Conservation (phyloP, 495 filamentous ascomycete genomes). For the Neurospora hispaniola region DNA sequence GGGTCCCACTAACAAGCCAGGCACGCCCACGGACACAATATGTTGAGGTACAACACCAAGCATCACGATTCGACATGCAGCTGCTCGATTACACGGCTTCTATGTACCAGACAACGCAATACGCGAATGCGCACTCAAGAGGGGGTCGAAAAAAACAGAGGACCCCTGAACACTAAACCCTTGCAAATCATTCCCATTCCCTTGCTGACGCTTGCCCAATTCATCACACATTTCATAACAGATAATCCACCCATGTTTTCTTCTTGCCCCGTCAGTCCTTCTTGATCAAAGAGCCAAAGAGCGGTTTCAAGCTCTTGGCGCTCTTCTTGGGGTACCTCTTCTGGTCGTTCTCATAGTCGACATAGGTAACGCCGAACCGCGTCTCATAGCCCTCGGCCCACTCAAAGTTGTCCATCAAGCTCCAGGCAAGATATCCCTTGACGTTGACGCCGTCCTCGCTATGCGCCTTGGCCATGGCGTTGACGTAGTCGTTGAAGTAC, state of each 20-base stretch:
- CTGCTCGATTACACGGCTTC: not conserved
- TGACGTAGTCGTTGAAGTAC: conserved; percentile 65
- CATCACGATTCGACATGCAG: not conserved
- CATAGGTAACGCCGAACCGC: conserved; percentile 69
- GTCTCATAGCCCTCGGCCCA: conserved; percentile 77
- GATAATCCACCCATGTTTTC: conserved; percentile 1
- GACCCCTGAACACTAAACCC: not conserved
- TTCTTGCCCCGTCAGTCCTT: conserved; percentile 21
- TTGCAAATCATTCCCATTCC: not conserved
- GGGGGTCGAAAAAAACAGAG: not conserved
- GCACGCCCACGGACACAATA: not conserved
- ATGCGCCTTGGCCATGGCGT: conserved; percentile 57
- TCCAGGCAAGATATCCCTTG: conserved; percentile 60
- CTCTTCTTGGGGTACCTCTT: conserved; percentile 73
- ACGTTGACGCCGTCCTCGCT: conserved; percentile 60
- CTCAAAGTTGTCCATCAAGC: conserved; percentile 64
- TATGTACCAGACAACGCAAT: not conserved
- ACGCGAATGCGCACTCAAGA: not conserved
- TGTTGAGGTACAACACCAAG: not conserved
- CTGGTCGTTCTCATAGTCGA: conserved; percentile 65
- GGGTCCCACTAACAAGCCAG: not conserved
- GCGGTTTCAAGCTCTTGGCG: conserved; percentile 50
- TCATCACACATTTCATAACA: not conserved
- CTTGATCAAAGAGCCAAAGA: conserved; percentile 51
- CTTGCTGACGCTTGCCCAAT: not conserved